Evolutionary conservation across 257 asterid species (phyloP).

Genomic region (Linderniella brevidens): DNA sequence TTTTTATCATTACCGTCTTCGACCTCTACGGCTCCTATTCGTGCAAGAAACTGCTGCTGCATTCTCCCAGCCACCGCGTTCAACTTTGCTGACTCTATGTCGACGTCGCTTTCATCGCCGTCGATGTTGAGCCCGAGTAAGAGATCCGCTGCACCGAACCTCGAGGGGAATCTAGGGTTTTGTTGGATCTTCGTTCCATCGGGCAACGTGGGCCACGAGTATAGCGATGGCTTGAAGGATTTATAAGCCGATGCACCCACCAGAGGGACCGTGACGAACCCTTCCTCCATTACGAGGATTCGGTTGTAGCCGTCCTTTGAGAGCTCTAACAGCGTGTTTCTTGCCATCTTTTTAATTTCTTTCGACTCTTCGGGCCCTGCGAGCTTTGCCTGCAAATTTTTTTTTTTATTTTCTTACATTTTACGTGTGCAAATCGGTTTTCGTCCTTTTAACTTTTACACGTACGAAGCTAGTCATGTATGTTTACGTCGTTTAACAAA

Average conservation of each 20-base stretch:
- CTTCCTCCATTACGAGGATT: constrained; percentile 77
- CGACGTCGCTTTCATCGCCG: constrained; percentile 12
- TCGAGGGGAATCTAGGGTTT: constrained; percentile 41
- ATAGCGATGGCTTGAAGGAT: constrained; percentile 46
- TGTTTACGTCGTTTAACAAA: too few species aligned
- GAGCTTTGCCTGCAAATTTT: constrained; percentile 48
- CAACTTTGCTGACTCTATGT: constrained; percentile 49
- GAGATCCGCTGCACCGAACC: constrained; percentile 61
- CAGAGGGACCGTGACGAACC: constrained; percentile 64
- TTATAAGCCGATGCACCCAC: constrained; percentile 63
- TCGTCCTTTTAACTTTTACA: too few species aligned
- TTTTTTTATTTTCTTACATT: constrained; percentile 8
- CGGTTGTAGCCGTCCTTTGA: constrained; percentile 52
- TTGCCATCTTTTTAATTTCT: constrained; percentile 46
- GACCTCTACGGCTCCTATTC: constrained; percentile 63
- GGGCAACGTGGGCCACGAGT: constrained; percentile 85
- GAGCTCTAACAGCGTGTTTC: constrained; percentile 54
- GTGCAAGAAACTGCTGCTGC: constrained; percentile 74
- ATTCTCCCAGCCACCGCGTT: constrained; percentile 57
- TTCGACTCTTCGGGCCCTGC: constrained; percentile 37
- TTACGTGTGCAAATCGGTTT: too few species aligned
- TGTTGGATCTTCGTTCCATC: constrained; percentile 60
- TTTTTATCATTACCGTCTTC: constrained; percentile 28
- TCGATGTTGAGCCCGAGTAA: constrained; percentile 50
- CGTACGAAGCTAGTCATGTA: too few species aligned